A percentile compares a stretch with the other conserved stretches of the same genome.
Evolutionary conservation across 495 filamentous ascomycete genomes (phyloP).

Genomic region (Lophiotrema nucula): DNA sequence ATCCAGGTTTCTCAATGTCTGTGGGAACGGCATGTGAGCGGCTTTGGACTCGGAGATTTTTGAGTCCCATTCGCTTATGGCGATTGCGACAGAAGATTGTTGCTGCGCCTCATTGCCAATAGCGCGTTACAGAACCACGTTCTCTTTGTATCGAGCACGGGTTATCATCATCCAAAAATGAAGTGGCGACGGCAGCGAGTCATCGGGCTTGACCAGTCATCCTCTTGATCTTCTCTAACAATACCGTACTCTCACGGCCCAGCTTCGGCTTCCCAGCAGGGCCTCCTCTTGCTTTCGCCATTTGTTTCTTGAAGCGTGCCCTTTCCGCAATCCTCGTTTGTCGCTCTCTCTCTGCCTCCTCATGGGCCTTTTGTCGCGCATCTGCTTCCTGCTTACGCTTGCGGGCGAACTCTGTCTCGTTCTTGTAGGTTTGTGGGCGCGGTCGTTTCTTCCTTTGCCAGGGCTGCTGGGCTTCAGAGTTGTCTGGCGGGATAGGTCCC

Average conservation of each 20-base stretch:
- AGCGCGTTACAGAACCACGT: too few relatives aligned
- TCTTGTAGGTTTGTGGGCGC: slow-evolving; percentile 70
- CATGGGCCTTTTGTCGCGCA: slow-evolving; percentile 47
- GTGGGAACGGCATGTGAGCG: too few relatives aligned
- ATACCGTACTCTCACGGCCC: slow-evolving; percentile 77
- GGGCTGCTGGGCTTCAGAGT: slow-evolving; percentile 33
- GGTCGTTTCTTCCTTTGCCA: slow-evolving; percentile 39
- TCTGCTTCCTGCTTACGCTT: slow-evolving; percentile 64
- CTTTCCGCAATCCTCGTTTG: slow-evolving; percentile 50
- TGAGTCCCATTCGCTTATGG: too few relatives aligned
- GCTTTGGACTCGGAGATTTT: too few relatives aligned
- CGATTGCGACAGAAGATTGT: too few relatives aligned
- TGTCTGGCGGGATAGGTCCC: slow-evolving; percentile 28
- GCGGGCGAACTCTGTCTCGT: slow-evolving; percentile 70
- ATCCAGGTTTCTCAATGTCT: too few relatives aligned
- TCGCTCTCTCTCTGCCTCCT: slow-evolving; percentile 44
- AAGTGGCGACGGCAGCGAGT: too few relatives aligned
- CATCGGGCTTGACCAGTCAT: slow-evolving; percentile 47
- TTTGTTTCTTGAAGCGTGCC: slow-evolving; percentile 40
- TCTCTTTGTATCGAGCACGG: too few relatives aligned
- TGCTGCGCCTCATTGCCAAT: too few relatives aligned
- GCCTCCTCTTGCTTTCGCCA: slow-evolving; percentile 73
- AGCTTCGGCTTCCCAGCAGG: slow-evolving; percentile 78
- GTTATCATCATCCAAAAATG: too few relatives aligned
- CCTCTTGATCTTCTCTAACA: slow-evolving; percentile 78